Conservation (phyloP, 768 basidiomycete species). For the Omphalotus guepiniiformis region DNA sequence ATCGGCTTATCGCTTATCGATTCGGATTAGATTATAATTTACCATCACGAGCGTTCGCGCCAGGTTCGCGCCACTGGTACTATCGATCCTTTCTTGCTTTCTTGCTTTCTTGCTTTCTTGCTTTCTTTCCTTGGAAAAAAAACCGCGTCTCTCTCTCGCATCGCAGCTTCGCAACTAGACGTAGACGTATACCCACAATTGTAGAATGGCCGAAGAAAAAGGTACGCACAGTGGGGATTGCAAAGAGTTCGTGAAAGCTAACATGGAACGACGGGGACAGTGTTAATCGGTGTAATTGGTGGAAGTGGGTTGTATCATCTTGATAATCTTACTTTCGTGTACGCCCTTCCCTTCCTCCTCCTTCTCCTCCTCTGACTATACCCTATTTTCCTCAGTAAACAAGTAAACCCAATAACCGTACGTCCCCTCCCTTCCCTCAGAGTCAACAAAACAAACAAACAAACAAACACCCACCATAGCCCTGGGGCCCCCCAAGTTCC, state of each 20-base stretch:
- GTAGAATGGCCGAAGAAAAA: conserved; percentile 9
- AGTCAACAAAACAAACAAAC: neutral
- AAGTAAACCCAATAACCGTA: conserved; percentile 80
- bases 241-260: neutral
- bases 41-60: too few relatives aligned
- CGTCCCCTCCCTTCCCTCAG: conserved; percentile 17
- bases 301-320: conserved; percentile 92
- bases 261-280: conserved; percentile 31
- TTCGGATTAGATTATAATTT: too few relatives aligned
- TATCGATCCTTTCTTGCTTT: too few relatives aligned
- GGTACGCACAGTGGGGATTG: neutral
- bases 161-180: too few relatives aligned
- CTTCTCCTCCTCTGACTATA: neutral
- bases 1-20: too few relatives aligned
- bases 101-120: too few relatives aligned
- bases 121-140: too few relatives aligned
- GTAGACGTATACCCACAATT: too few relatives aligned
- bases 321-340: conserved; percentile 87
- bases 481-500: conserved; percentile 90
- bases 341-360: conserved; percentile 27
- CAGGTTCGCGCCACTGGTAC: too few relatives aligned
- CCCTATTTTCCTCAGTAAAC: conserved; percentile 40
- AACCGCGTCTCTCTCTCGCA: too few relatives aligned
- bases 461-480: conserved; percentile 39
- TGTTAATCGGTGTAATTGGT: conserved; percentile 85